Percentiles rank a stretch among this genome's conserved stretches.
Evolutionary conservation across 345 rosid species (phyloP).

Genomic region (Populus ilicifolia): DNA sequence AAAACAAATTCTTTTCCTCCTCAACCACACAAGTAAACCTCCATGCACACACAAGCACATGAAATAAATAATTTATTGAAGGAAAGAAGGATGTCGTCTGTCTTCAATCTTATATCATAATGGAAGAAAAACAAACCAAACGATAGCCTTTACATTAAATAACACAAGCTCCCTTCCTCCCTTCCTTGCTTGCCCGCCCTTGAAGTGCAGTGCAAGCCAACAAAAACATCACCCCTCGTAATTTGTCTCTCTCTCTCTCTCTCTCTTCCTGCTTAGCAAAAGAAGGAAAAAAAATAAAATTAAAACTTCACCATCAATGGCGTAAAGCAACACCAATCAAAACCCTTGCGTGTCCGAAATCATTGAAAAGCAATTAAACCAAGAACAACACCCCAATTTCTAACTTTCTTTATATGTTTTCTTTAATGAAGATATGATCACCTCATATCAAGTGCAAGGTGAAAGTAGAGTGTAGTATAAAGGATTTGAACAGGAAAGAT

Average conservation of each 20-base stretch:
- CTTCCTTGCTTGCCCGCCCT: background rate
- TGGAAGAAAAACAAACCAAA: background rate
- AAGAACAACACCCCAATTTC: background rate
- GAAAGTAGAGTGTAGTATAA: too few species aligned
- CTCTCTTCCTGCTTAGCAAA: background rate
- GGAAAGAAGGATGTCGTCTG: background rate
- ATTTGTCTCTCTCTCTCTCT: constrained; percentile 4
- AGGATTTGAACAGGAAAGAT: too few species aligned
- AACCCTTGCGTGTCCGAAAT: constrained; percentile 39
- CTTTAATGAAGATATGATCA: background rate
- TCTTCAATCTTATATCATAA: background rate
- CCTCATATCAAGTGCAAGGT: too few species aligned
- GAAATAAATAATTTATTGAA: background rate
- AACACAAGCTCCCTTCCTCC: background rate
- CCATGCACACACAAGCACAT: background rate
- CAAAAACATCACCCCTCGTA: constrained; percentile 21
- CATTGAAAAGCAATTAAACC: constrained; percentile 5
- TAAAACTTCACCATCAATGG: constrained; percentile 30
- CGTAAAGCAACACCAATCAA: constrained; percentile 42
- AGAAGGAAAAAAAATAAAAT: too few species aligned
- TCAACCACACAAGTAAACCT: too few species aligned
- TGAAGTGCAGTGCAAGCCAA: constrained; percentile 45
- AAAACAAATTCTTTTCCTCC: too few species aligned
- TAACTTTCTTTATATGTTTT: background rate
- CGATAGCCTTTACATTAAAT: background rate